A percentile compares a stretch with the other conserved stretches of the same genome.
Conservation (phyloP, 306 rosid genomes). For the Amphicarpaea edgeworthii region DNA sequence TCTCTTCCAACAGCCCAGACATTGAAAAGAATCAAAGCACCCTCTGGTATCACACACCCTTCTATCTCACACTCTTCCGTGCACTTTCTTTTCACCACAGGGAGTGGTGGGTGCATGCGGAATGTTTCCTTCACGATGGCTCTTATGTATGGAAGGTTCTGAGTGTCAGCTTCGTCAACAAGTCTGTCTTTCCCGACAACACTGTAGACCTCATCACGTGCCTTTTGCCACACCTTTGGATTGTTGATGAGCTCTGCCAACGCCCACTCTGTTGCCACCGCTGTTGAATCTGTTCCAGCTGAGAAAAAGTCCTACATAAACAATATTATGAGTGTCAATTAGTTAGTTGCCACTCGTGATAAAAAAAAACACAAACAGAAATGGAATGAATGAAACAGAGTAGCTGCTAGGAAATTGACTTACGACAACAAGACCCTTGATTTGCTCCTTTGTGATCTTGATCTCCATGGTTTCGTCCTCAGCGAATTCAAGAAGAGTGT, state of each 20-base stretch:
- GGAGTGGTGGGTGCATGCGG: slow-evolving; percentile 64
- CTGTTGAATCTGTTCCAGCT: slow-evolving; percentile 51
- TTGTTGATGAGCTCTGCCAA: slow-evolving; percentile 65
- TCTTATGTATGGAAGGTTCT: slow-evolving; percentile 61
- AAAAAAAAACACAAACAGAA: too few relatives aligned
- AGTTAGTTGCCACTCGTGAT: too few relatives aligned
- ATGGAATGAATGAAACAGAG: too few relatives aligned
- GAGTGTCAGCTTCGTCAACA: slow-evolving; percentile 54
- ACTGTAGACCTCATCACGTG: slow-evolving; percentile 50
- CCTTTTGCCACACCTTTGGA: slow-evolving; percentile 51
- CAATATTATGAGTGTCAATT: background rate
- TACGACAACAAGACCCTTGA: slow-evolving; percentile 55
- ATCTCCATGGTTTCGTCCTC: slow-evolving; percentile 52
- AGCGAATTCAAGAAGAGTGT: slow-evolving; percentile 50
- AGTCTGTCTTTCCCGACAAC: slow-evolving; percentile 56
- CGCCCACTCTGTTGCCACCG: slow-evolving; percentile 52
- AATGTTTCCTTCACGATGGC: slow-evolving; percentile 61
- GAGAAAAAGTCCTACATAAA: slow-evolving; percentile 56
- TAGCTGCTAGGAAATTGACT: background rate
- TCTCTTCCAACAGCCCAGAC: slow-evolving; percentile 64
- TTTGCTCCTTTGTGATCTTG: slow-evolving; percentile 52
- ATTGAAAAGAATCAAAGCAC: slow-evolving; percentile 52
- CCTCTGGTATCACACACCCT: slow-evolving; percentile 49
- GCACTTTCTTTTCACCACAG: slow-evolving; percentile 53
- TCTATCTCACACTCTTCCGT: slow-evolving; percentile 46